These are phyloP conservation scores for Serendipita indica DNA, from an alignment of 768 basidiomycete species.

Conservation along the genomic window DNA sequence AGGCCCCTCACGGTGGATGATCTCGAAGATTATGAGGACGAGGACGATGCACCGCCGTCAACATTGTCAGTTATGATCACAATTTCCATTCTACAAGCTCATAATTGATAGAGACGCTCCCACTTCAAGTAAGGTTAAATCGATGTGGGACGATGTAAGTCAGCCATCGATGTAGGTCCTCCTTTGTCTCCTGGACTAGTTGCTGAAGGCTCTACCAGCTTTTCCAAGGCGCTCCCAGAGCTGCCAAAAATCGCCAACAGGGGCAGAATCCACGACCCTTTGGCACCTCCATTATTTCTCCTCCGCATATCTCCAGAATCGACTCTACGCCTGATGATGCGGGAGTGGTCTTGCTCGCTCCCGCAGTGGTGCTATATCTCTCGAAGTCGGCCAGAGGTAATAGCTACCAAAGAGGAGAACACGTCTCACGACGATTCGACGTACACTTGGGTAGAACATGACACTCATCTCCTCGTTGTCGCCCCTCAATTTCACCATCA, in stretches of 20 bases:
- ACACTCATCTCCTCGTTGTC: background rate
- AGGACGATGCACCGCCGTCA: background rate
- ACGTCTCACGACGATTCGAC: background rate
- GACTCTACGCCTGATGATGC: background rate
- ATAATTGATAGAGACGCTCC: too few species aligned
- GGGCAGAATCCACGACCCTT: background rate
- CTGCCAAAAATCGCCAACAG: too few species aligned
- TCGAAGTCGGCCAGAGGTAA: background rate
- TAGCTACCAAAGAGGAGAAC: background rate
- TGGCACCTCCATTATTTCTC: background rate
- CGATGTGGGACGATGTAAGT: too few species aligned
- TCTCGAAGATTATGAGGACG: conserved; percentile 7
- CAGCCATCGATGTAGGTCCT: too few species aligned
- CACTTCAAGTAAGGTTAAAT: too few species aligned
- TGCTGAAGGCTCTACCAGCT: too few species aligned
- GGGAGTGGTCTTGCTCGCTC: background rate
- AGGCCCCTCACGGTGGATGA: background rate
- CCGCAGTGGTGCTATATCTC: background rate
- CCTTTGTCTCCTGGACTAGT: too few species aligned
- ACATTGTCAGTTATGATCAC: background rate
- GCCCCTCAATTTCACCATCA: background rate
- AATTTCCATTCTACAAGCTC: background rate
- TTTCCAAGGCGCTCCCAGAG: too few species aligned
- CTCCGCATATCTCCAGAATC: background rate
- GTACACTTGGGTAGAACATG: background rate